Base-by-base conservation (phyloP, 2,329 filamentous ascomycete genomes). In the Calonectria ilicicola region DNA sequence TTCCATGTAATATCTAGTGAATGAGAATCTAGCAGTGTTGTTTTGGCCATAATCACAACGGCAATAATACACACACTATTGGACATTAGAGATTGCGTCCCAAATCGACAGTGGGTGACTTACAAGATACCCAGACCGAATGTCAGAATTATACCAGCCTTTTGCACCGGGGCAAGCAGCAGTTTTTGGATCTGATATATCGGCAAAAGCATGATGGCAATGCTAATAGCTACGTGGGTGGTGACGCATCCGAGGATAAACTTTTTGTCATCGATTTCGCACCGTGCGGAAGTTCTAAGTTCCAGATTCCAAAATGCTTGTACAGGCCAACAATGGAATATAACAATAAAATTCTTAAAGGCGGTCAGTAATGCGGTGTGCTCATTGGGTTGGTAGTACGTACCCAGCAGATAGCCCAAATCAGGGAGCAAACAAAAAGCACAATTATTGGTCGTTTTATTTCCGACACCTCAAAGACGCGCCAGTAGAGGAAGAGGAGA, bases 161-260 rank as follows among this genome's bases (percentile, higher is more conserved):
- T 82, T 42, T 82, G 81, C 3, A 75, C 15, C 0, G 32, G 2
- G 5, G 79, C 80, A 1, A 83, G 70, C 15, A 80, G 75, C 1
- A 84, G 53, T 32, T 80, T 81, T 4, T 73, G 72, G 9, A 84
- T 76, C 58, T 84, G 79, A 4, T 82, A 56, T 8, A 82, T 73
- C 0, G 82, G 82, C 1, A 84, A 69, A 1, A 74, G 68, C 4
- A 84, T 64, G n/a, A 84, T 82, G 10, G 64, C 70, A 4, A 84
- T 42, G 8, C 84, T 83, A 9, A 84, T 75, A 1, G 81, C 23
- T 4, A 82, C 71, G 40, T 84, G 83, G 0, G 76, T 75, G 1
- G 82, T 38, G 5, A 82, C 76, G 0, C 80, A 82, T 8, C 82
- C 81, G 38, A 83, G 80, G 67, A 83, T 82, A 75, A 82, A 83